A percentile compares a stretch with the other conserved stretches of the same genome.
Evolutionary conservation across 176 grass and related monocot species (phyloP).

Genomic region (Oryza nivara): DNA sequence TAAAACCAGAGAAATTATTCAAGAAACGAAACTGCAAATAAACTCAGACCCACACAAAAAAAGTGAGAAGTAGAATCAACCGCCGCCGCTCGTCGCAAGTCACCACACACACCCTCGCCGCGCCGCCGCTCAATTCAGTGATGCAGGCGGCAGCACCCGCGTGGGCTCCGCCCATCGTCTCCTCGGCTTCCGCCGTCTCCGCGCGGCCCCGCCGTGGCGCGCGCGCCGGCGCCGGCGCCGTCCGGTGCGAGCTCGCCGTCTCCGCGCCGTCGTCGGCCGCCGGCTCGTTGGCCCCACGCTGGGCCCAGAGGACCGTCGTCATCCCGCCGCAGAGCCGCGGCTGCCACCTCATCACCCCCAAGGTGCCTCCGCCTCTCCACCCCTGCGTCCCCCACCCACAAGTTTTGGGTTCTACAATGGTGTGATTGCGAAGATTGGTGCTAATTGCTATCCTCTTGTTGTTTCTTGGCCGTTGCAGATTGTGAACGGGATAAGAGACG

Average conservation of each 20-base stretch:
- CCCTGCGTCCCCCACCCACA: too few relatives aligned
- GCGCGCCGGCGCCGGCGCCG: not conserved
- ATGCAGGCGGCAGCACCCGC: conserved; percentile 33
- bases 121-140: not conserved
- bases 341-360: conserved; percentile 90
- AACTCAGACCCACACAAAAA: conserved; percentile 28
- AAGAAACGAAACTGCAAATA: not conserved
- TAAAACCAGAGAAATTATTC: not conserved
- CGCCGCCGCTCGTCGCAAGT: not conserved
- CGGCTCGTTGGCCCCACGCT: conserved; percentile 62
- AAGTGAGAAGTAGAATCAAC: not conserved
- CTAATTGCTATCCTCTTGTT: not conserved
- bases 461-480: conserved; percentile 52
- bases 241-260: conserved; percentile 53
- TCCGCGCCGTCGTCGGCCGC: conserved; percentile 34
- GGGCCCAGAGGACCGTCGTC: conserved; percentile 90
- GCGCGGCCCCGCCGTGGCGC: conserved; percentile 22
- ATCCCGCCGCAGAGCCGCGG: conserved; percentile 86
- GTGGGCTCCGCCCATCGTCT: conserved; percentile 3
- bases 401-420: not conserved
- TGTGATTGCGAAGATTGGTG: too few relatives aligned
- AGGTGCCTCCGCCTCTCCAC: conserved; percentile 14
- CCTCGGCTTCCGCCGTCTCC: not conserved
- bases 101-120: conserved; percentile 9
- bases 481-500: conserved; percentile 68